Evolutionary conservation across 768 basidiomycete genomes (phyloP).

Genomic region (Podaxis sp.): DNA sequence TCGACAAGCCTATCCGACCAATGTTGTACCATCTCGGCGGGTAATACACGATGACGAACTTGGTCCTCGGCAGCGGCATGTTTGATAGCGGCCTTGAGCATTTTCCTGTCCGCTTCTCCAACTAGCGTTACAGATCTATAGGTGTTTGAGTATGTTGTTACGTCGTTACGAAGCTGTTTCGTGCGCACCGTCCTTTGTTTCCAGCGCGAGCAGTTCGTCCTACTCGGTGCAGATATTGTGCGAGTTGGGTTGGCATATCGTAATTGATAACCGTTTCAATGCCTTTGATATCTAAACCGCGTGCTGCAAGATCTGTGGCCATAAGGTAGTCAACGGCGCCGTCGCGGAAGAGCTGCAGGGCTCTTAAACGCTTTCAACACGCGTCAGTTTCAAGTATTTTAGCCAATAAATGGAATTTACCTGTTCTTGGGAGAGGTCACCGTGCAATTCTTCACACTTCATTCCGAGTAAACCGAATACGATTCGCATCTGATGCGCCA

Average conservation of each 20-base stretch:
- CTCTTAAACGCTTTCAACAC: constrained; percentile 68
- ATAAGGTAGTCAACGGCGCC: constrained; percentile 88
- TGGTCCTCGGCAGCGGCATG: constrained; percentile 75
- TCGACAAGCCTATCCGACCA: constrained; percentile 70
- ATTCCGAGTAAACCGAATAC: constrained; percentile 88
- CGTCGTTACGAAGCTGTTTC: neutral
- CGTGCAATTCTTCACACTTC: constrained; percentile 91
- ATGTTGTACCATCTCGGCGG: constrained; percentile 67
- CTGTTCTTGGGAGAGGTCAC: constrained; percentile 95
- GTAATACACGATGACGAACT: constrained; percentile 86
- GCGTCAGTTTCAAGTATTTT: constrained; percentile 4
- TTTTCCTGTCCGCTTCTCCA: constrained; percentile 93
- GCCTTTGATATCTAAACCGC: constrained; percentile 96
- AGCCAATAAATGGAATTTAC: constrained; percentile 36
- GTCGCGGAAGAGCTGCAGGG: constrained; percentile 86
- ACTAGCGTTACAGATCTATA: constrained; percentile 89
- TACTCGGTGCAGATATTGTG: constrained; percentile 95
- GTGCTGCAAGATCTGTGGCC: constrained; percentile 94
- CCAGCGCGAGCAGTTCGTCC: constrained; percentile 97
- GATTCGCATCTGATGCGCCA: constrained; percentile 96
- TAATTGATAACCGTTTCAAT: constrained; percentile 98
- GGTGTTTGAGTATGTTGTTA: constrained; percentile 6
- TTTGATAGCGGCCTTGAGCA: constrained; percentile 95
- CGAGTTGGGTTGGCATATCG: constrained; percentile 93
- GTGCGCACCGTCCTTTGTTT: constrained; percentile 78